phyloP scores from a whole-genome alignment of 2,329 filamentous ascomycete species.

The Xylaria sp. region DNA sequence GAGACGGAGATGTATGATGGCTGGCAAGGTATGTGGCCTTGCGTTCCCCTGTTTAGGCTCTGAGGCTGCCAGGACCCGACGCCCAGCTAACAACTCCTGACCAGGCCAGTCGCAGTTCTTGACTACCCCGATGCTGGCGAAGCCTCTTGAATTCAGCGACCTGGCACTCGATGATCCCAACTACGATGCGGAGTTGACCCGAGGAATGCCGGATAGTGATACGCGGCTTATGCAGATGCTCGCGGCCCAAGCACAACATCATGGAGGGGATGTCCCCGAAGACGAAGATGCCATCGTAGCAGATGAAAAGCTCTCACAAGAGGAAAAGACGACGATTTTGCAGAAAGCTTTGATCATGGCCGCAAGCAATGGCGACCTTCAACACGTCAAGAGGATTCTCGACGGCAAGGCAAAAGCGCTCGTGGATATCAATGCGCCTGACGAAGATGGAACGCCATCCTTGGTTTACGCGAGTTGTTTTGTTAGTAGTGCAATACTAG shows the following conservation, averaged over 20 bases:
- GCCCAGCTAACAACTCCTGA: constrained; percentile 23
- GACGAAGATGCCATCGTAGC: constrained; percentile 79
- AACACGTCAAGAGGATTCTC: constrained; percentile 76
- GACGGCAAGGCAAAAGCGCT: constrained; percentile 72
- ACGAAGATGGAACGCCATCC: constrained; percentile 94
- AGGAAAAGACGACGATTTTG: constrained; percentile 77
- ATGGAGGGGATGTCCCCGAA: constrained; percentile 70
- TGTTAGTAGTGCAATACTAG: constrained; percentile 53
- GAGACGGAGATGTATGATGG: constrained; percentile 99
- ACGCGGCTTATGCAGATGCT: constrained; percentile 93
- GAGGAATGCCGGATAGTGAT: constrained; percentile 73
- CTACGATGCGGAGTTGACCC: constrained; percentile 68
- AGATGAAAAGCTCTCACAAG: constrained; percentile 71
- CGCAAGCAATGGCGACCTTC: constrained; percentile 91
- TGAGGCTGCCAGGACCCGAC: constrained; percentile 3
- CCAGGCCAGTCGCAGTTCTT: constrained; percentile 94
- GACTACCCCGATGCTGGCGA: constrained; percentile 81
- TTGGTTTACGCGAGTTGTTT: constrained; percentile 98
- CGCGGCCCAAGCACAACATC: constrained; percentile 86
- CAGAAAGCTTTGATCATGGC: constrained; percentile 93
- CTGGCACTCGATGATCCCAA: constrained; percentile 78
- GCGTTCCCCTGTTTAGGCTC: constrained; percentile 18
- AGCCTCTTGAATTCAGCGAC: constrained; percentile 79
- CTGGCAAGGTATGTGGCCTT: constrained; percentile 75
- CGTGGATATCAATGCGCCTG: constrained; percentile 83